A percentile compares a stretch with the other conserved stretches of the same genome.
Evolutionary conservation across 495 filamentous ascomycete species (phyloP).

Genomic region (Neurospora intermedia): DNA sequence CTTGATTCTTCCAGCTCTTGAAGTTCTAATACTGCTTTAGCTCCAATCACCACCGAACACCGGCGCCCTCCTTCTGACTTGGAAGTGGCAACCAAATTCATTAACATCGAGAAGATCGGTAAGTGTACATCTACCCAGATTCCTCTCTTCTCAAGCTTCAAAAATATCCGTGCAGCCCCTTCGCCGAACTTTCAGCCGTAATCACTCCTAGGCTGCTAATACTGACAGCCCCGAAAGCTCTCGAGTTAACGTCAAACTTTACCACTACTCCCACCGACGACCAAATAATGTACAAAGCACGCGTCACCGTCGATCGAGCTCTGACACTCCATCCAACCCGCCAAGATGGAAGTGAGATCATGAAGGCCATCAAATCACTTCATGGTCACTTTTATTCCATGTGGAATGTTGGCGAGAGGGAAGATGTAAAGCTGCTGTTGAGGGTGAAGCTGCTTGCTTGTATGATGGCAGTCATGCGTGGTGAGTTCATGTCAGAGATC

Average conservation of each 20-base stretch:
- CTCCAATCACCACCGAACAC: not conserved
- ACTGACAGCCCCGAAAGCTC: not conserved
- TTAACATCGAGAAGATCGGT: not conserved
- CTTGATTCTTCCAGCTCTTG: not conserved
- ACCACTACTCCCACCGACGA: not conserved
- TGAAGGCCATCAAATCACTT: not conserved
- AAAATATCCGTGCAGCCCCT: not conserved
- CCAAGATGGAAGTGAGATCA: not conserved
- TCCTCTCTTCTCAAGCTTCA: not conserved
- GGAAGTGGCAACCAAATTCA: not conserved
- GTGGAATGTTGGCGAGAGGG: not conserved
- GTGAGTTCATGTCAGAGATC: not conserved
- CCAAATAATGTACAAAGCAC: not conserved
- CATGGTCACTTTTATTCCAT: not conserved
- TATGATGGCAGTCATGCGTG: not conserved
- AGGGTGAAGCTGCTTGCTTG: not conserved
- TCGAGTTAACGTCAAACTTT: not conserved
- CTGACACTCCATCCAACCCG: not conserved
- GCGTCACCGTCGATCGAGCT: not conserved
- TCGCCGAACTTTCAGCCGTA: not conserved
- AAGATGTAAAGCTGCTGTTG: not conserved
- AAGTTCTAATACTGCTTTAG: not conserved
- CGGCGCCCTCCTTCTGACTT: not conserved
- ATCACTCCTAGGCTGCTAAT: not conserved
- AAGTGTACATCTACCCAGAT: not conserved